These are phyloP conservation scores for Phytophthora pluvialis DNA, from an alignment of 352 stramenopile species.

Conservation along the genomic window DNA sequence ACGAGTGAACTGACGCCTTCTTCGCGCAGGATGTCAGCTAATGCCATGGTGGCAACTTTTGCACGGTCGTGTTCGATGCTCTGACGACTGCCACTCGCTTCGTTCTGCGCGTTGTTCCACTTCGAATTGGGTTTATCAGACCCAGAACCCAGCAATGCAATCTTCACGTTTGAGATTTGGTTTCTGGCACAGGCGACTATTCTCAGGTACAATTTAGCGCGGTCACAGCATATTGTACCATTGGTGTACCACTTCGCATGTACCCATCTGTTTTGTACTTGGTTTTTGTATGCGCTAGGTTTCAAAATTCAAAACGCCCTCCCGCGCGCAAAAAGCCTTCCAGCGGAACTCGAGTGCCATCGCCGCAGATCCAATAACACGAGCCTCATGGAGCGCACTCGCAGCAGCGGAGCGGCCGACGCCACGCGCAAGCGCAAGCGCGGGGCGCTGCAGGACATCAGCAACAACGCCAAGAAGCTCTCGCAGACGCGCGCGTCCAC, in stretches of 20 bases:
- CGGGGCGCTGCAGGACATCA: constrained; percentile 83
- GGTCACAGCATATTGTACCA: neutral
- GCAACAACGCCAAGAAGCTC: constrained; percentile 66
- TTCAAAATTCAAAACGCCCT: constrained; percentile 33
- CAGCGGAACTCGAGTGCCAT: neutral
- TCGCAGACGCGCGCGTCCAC: constrained; percentile 7
- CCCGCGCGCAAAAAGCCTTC: constrained; percentile 29
- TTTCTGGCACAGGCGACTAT: too few relatives aligned
- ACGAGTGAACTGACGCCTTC: too few relatives aligned
- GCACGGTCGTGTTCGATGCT: too few relatives aligned
- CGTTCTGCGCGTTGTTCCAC: too few relatives aligned
- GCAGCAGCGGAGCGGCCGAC: constrained; percentile 21
- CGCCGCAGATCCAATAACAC: constrained; percentile 1
- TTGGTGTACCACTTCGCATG: neutral
- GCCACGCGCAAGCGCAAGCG: constrained; percentile 79
- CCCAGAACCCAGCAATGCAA: too few relatives aligned
- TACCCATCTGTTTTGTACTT: constrained; percentile 11
- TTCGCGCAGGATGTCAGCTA: too few relatives aligned
- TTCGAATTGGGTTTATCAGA: too few relatives aligned
- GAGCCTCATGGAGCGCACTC: constrained; percentile 27
- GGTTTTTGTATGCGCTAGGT: constrained; percentile 22
- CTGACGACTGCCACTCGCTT: too few relatives aligned
- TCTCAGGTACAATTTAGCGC: too few relatives aligned
- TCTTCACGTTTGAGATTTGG: too few relatives aligned
- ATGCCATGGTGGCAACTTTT: too few relatives aligned